A percentile compares a stretch with the other conserved stretches of the same genome.
phyloP scores from a whole-genome alignment of 139 green algal species.

The Coccomyxa sp. region DNA sequence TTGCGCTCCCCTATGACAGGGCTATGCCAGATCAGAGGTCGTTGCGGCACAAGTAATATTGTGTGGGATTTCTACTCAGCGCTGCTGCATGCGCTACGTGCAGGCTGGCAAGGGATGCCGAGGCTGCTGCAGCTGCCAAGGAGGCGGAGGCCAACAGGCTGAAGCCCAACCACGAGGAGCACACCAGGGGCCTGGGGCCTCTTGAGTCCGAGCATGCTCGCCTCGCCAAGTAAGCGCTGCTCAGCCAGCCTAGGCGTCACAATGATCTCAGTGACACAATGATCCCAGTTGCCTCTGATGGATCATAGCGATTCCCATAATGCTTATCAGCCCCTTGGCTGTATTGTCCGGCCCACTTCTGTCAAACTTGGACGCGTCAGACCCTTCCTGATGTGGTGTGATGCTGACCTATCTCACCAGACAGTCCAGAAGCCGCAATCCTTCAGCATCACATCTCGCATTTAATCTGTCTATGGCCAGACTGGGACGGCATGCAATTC shows the following conservation, averaged over 20 bases:
- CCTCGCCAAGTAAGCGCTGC: neutral
- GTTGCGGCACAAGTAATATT: too few species aligned
- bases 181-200: neutral
- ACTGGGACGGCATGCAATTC: neutral
- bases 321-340: neutral
- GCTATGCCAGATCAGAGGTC: too few species aligned
- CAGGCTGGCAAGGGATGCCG: neutral
- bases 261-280: neutral
- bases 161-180: neutral
- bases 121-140: neutral
- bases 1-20: neutral
- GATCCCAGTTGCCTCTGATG: neutral
- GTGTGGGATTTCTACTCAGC: too few species aligned
- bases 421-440: too few species aligned
- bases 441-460: too few species aligned
- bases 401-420: too few species aligned
- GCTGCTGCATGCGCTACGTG: too few species aligned
- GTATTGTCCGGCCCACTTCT: neutral
- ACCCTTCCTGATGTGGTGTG: too few species aligned
- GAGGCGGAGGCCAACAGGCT: neutral
- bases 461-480: neutral
- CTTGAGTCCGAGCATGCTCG: neutral
- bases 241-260: neutral
- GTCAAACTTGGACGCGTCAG: too few species aligned
- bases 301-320: neutral